Evolutionary conservation across 768 basidiomycete species (phyloP), one percentile per base, ranked within the genome.

Genomic region (Cyathus striatus): DNA sequence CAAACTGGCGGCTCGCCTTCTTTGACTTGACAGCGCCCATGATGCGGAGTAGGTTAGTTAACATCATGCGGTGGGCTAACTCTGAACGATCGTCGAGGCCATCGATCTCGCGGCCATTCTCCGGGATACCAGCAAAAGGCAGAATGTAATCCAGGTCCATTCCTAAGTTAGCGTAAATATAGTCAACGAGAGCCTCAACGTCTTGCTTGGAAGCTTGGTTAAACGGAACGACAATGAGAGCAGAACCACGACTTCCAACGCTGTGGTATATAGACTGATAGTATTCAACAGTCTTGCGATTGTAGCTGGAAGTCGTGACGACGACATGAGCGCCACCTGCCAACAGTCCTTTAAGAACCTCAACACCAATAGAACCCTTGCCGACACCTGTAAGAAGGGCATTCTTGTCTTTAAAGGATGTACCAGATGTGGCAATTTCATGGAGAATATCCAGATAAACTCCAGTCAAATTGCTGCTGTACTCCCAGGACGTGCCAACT

Each of bases 141-240:
- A 98, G 79, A 55, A 99, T 90, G 65, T 98, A 99, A 66, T 99
- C 96, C 44, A 99, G 79, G 66, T 99, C 96, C 70, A 98, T 81
- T 43, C 91, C 88, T 42, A 99, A 83, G 20, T 83, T 92, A 22
- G 86, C 80, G 67, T 98, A 99, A 64, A 99, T 95, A 62, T 98
- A 99, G 66, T 98, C 95, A 52, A 99, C 83, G 40, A 99, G 81
- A 4, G 94, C 92, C 57, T 99, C 96, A 27, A 97, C 91, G 51
- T 99, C 96, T 62, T 98, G 96, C 66, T 92, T 96, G 3, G 96
- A 98, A 22, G 89, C 96, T 62, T 98, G 95, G 58, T 99, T 99
- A 81, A 98, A 99, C 12, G 96, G 96, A 24, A 99, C 95, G 40
- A 99, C 95, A 10, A 93, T 93, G 35, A 99, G 76, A 16, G 92